phyloP scores from a whole-genome alignment of 352 stramenopile species.

The Globisporangium acanthophoron region DNA sequence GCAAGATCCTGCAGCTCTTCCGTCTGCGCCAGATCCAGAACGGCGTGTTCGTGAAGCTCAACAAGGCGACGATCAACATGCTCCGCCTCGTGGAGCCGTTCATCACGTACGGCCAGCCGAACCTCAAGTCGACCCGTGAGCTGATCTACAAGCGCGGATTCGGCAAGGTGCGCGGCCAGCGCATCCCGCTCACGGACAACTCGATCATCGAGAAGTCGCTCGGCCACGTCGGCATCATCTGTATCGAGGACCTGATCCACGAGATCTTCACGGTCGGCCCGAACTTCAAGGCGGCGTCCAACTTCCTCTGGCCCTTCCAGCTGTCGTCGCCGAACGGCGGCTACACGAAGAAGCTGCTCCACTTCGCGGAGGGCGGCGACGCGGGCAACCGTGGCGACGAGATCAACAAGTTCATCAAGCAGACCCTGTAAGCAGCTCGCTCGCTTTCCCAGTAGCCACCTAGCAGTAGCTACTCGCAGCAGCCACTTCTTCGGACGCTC shows the following conservation, averaged over 20 bases:
- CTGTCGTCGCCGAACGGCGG: conserved; percentile 94
- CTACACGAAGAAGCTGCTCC: conserved; percentile 93
- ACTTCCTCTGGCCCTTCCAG: conserved; percentile 99
- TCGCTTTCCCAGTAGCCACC: conserved; percentile 1
- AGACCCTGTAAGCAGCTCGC: conserved; percentile 84
- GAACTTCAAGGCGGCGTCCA: conserved; percentile 98
- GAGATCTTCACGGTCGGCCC: conserved; percentile 98
- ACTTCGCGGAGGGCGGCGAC: conserved; percentile 93
- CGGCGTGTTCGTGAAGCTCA: conserved; percentile 98
- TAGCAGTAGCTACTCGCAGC: not conserved
- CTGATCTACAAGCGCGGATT: conserved; percentile 99
- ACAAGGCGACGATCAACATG: conserved; percentile 99
- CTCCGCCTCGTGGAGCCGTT: conserved; percentile 98
- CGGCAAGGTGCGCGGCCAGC: conserved; percentile 97
- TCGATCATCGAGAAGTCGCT: conserved; percentile 95
- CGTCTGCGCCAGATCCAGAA: conserved; percentile 99
- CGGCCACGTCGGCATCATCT: conserved; percentile 95
- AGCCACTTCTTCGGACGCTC: not conserved
- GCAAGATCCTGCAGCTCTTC: conserved; percentile 99
- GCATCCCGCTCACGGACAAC: conserved; percentile 97
- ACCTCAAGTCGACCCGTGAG: conserved; percentile 96
- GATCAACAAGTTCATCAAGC: conserved; percentile 95
- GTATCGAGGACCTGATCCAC: conserved; percentile 99
- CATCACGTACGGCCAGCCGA: conserved; percentile 98
- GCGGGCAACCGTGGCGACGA: conserved; percentile 89